Evolutionary conservation across 2,329 filamentous ascomycete species (phyloP), one percentile per base, ranked within the genome.

Genomic region (Apiospora malaysiana): DNA sequence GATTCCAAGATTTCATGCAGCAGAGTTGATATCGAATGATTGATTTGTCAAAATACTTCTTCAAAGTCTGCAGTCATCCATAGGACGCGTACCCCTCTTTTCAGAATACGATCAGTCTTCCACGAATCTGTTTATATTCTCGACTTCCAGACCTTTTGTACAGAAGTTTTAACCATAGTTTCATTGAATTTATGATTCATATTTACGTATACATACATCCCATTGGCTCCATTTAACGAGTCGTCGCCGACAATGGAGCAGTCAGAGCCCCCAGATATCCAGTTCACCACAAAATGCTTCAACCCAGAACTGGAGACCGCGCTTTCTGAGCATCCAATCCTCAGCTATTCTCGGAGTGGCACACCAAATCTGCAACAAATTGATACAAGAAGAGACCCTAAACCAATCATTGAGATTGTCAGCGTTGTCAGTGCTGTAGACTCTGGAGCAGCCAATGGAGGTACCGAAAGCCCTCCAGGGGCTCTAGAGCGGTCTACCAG

Each of bases 231-330:
- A 18, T 6, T 7, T n/a, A 4, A 21, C 18, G 7, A 47, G 18
- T 0, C 37, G 51, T 4, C 51, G 9, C 18, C 27, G 21, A 21
- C 16, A 9, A 59, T 59, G 16, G 51, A 59, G 16, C 14, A 59
- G 27, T 16, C 51, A 2, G 27, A 37, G 51, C 2, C 27, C 14
- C 2, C 4, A 4, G 27, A 21, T 2, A 37, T 59, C 27, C 16
- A 21, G 51, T 59, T 37, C 27, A 59, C 51, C 16, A 59, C 51
- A 18, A 59, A 37, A 59, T 59, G 51, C 51, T 59, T 37, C 51
- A 10, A 59, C 18, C 25, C 27, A 32, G 16, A n/a, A 1, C 6
- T 59, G 16, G 16, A 21, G 5, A 37, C 6, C 6, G 27, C 51
- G 7, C 18, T 37, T 3, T 37, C 27, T 4, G 27, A 37, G 3